Evolutionary conservation across 345 rosid species (phyloP), one percentile per base, ranked within the genome.

Genomic region (Isatis tinctoria): DNA sequence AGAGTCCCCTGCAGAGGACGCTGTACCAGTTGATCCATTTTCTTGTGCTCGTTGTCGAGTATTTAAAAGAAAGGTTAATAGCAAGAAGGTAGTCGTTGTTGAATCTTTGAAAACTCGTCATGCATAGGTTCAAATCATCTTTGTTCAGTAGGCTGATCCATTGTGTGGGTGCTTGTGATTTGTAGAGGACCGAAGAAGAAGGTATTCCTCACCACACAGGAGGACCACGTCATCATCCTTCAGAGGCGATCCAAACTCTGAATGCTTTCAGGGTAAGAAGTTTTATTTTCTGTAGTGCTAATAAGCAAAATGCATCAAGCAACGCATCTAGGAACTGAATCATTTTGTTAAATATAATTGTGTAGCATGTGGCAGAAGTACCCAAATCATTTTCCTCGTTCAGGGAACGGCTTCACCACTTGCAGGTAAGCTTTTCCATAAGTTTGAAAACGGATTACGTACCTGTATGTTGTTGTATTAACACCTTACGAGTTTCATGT

Each of bases 321-420:
- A 66, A 47, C 8, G 28, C 35, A 67, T 48, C 41, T 53, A 45
- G 71, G 51, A 13, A 26, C 52, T 62, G 60, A 75, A 16, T 39
- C 32, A 16, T 59, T 71, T 47, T 36, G 57, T 40, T 49, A 59
- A 28, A 52, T 66, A 24, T 43, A 24, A 39, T 71, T 59, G 65
- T 72, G 49, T 72, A 78, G 81, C 86, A 90, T 92, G 85, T 87
- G 43, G 80, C 78, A 24, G 92, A 88, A 80, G 97, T 88, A 70
- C 92, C 90, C 37, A 78, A 81, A 60, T 62, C 84, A 63, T 95
- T 95, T 82, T 87, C 98, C 67, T 89, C 99, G 27, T 96, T 96
- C 79, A 88, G 87, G 62, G 97, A 96, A 82, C 86, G 99, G 72
- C 98, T 96, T 62, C 81, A 82, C 65, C 86, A 90, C 78, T 84